Conservation (phyloP, 495 filamentous ascomycete species). For the Penicillium ochrochloron region DNA sequence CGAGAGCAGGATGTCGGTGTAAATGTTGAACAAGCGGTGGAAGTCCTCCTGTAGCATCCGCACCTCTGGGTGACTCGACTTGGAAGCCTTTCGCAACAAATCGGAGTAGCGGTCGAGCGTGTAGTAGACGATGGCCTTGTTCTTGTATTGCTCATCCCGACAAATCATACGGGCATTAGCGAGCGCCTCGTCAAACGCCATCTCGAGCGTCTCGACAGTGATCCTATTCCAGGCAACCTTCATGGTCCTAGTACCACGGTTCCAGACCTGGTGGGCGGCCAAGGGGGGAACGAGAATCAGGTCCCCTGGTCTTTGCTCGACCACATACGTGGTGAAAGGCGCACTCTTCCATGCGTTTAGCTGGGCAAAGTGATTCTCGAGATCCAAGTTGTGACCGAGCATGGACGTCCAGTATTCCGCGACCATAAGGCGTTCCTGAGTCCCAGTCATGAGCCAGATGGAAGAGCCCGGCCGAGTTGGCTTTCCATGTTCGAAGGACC, state of each 20-base stretch:
- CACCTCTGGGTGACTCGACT: constrained; percentile 54
- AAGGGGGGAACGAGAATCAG: constrained; percentile 95
- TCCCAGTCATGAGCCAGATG: constrained; percentile 98
- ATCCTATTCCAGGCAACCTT: constrained; percentile 99
- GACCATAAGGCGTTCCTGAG: constrained; percentile 82
- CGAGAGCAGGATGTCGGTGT: constrained; percentile 74
- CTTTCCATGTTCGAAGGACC: constrained; percentile 60
- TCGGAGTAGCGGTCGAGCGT: constrained; percentile 77
- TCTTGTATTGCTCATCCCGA: constrained; percentile 99
- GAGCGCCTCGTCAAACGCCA: constrained; percentile 84
- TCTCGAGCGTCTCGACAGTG: constrained; percentile 83
- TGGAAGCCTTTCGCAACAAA: constrained; percentile 56
- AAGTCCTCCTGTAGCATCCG: constrained; percentile 78
- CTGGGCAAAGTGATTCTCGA: constrained; percentile 95
- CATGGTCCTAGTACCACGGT: constrained; percentile 90
- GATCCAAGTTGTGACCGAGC: constrained; percentile 92
- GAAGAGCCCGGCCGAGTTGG: constrained; percentile 80
- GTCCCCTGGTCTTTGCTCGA: constrained; percentile 91
- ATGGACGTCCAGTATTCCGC: constrained; percentile 90
- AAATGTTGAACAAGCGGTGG: constrained; percentile 73
- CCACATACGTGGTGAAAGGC: constrained; percentile 88
- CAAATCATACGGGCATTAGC: constrained; percentile 89
- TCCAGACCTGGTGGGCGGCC: constrained; percentile 99
- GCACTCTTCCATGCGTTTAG: constrained; percentile 91
- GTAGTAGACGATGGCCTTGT: constrained; percentile 91